Percentiles rank a stretch among this genome's conserved stretches.
These are phyloP conservation scores for Erodium moschatum DNA, from an alignment of 441 rosid species.

Conservation along the genomic window DNA sequence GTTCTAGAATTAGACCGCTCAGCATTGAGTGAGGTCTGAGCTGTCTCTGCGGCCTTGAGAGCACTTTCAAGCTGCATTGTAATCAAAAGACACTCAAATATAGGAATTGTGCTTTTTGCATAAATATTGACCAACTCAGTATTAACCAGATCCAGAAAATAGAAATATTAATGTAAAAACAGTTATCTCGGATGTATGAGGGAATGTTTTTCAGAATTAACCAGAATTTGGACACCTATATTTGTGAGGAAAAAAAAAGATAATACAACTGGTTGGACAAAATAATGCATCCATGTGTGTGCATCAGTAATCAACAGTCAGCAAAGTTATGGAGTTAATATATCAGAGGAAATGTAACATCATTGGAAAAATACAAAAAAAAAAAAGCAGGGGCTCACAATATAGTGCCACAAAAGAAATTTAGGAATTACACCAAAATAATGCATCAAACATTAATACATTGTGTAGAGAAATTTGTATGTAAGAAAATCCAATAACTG, in stretches of 20 bases:
- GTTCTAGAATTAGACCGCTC: slow-evolving; percentile 82
- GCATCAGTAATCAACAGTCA: not conserved
- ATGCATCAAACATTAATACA: not conserved
- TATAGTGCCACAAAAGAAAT: no score
- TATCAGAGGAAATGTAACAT: not conserved
- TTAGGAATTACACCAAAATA: not conserved
- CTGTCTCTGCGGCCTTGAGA: slow-evolving; percentile 65
- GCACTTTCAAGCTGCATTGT: slow-evolving; percentile 71
- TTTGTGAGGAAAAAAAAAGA: no score
- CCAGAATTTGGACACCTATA: not conserved
- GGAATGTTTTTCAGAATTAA: not conserved
- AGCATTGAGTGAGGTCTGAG: slow-evolving; percentile 58
- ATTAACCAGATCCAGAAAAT: not conserved
- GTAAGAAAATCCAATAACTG: not conserved
- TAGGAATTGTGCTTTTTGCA: not conserved
- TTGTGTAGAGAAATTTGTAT: not conserved
- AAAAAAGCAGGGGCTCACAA: not conserved
- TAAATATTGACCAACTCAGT: not conserved
- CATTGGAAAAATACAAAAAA: not conserved
- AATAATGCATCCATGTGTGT: not conserved
- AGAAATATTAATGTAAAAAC: not conserved
- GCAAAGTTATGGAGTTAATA: not conserved
- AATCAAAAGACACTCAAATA: slow-evolving; percentile 2
- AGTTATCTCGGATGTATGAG: not conserved
- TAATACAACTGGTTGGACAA: not conserved